Evolutionary conservation across 129 eudicot genomes (phyloP), one percentile per base, ranked within the genome.

Genomic region (Logfia minima): DNA sequence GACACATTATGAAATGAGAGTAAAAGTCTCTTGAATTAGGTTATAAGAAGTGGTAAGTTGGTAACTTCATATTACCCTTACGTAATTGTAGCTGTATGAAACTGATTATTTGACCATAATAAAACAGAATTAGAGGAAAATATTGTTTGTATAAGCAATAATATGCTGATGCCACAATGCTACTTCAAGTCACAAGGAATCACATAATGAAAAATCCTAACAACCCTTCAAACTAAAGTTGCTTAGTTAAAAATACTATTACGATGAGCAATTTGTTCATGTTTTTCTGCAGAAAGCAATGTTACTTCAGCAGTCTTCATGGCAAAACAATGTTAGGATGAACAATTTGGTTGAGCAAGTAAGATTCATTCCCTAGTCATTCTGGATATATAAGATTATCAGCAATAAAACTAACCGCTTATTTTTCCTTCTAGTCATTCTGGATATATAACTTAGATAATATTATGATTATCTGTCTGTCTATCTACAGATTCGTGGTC

Each of bases 281-380:
- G 68, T 80, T 41, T 32, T 60, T 62, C 63, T 59, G 60, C 91
- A 95, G 99, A 95, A 95, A 89, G 90, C 96, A 78, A 80, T 95
- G 90, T 61, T 91, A 77, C 92, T 91, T 75, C 97, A 91, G 80
- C 96, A 95, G 81, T 87, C 97, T 24, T 86, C 99, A n/a, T 95
- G 99, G 99, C 99, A 95, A 88, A 95, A 86, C 80, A 95, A 89
- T 77, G 81, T 89, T 53, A 79, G 96, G 84, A 95, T 95, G 99
- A 92, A 80, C 80, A 92, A 84, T 77, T 84, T 95, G 80, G 96
- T 88, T 70, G 99, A 95, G 84, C 99, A 92, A 85, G 99, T 95
- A 89, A 86, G 97, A 74, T 82, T 76, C 68, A 73, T 66, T 53
- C 68, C 56, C 32, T 21, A 56, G n/a, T n/a, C n/a, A n/a, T n/a